phyloP scores from a whole-genome alignment of 1,284 basidiomycete species.

The Cryptococcus neoformans region DNA sequence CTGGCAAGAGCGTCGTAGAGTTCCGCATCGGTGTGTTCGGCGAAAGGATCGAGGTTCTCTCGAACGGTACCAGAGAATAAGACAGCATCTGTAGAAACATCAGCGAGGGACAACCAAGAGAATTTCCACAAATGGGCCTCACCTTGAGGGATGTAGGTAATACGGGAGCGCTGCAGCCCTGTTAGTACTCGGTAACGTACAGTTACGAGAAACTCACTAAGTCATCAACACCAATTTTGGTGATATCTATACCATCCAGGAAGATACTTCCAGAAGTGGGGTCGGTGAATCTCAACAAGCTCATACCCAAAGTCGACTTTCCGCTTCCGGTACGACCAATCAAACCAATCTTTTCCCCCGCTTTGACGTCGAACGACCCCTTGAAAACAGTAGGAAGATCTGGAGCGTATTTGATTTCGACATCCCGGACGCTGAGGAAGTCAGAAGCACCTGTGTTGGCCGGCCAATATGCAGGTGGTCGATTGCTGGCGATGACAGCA shows the following conservation, averaged over 20 bases:
- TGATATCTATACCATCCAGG: constrained; percentile 87
- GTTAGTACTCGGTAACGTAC: background rate
- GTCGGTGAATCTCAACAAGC: constrained; percentile 83
- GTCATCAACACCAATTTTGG: constrained; percentile 79
- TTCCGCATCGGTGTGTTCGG: constrained; percentile 75
- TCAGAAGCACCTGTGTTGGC: constrained; percentile 51
- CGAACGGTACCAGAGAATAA: constrained; percentile 83
- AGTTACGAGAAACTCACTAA: constrained; percentile 49
- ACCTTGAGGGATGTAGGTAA: constrained; percentile 53
- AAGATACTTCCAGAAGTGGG: constrained; percentile 72
- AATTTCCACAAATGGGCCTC: constrained; percentile 3
- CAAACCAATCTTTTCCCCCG: constrained; percentile 70
- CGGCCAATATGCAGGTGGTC: constrained; percentile 82
- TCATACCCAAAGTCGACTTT: constrained; percentile 70
- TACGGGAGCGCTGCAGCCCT: constrained; percentile 35
- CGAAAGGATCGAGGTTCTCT: constrained; percentile 84
- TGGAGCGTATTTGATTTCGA: constrained; percentile 76
- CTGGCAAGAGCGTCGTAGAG: constrained; percentile 55
- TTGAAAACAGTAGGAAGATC: constrained; percentile 80
- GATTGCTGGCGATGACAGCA: constrained; percentile 61
- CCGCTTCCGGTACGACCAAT: constrained; percentile 50
- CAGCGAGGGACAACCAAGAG: background rate
- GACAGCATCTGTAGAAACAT: constrained; percentile 57
- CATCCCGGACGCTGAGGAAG: constrained; percentile 63
- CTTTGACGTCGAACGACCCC: constrained; percentile 66